These are phyloP conservation scores for Alternaria tenuissima DNA, from an alignment of 2,329 filamentous ascomycete species.

Conservation along the genomic window DNA sequence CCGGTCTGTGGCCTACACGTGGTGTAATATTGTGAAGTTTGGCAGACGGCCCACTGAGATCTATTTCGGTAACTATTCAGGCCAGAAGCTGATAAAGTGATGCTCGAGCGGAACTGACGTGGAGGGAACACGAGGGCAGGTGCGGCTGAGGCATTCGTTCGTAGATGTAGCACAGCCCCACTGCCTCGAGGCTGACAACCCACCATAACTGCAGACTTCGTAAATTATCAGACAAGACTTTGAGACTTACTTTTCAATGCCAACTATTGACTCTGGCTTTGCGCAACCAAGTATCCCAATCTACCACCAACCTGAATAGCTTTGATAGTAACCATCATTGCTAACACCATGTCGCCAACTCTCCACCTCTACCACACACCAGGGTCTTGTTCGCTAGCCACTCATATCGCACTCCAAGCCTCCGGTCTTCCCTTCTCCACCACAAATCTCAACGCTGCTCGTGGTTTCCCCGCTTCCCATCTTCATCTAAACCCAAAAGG, in stretches of 20 bases:
- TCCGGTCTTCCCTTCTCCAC: slow-evolving; percentile 17
- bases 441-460: slow-evolving; percentile 13
- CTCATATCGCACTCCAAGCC: slow-evolving; percentile 32
- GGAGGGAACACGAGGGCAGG: not conserved
- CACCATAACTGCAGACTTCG: no score
- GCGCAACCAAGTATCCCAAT: no score
- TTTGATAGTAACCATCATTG: not conserved
- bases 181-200: not conserved
- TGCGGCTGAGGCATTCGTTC: not conserved
- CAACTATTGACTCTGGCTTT: no score
- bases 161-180: not conserved
- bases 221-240: no score
- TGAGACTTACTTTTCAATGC: no score
- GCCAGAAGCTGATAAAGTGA: not conserved
- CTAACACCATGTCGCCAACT: slow-evolving; percentile 19
- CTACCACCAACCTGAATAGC: no score
- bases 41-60: no score
- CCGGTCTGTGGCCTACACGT: no score
- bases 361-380: slow-evolving; percentile 28
- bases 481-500: slow-evolving; percentile 31
- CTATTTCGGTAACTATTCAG: no score
- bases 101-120: not conserved
- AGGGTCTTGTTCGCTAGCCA: slow-evolving; percentile 26
- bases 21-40: no score
- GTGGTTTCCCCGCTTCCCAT: slow-evolving; percentile 20